These are phyloP conservation scores for Annulohypoxylon maeteangense DNA, from an alignment of 495 filamentous ascomycete genomes.

Conservation along the genomic window DNA sequence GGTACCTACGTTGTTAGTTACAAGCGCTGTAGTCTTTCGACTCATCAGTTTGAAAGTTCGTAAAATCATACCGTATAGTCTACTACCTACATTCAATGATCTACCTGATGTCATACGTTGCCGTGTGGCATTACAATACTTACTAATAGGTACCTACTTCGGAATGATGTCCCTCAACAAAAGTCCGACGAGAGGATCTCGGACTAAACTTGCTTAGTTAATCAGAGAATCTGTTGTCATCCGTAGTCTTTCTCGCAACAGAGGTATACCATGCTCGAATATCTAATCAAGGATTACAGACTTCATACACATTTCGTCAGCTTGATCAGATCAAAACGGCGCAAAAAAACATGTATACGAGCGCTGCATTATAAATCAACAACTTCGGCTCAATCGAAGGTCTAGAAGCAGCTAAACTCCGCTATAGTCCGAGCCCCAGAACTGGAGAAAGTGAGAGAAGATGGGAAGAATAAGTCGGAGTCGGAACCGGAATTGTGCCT, in stretches of 20 bases:
- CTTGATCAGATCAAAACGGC: neutral
- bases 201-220: neutral
- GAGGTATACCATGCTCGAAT: neutral
- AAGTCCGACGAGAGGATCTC: neutral
- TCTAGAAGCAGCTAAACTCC: slow-evolving; percentile 26
- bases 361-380: slow-evolving; percentile 31
- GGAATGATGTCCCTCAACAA: neutral
- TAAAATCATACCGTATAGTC: too few species aligned
- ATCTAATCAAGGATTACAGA: neutral
- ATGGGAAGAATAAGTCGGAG: neutral
- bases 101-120: neutral
- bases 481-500: neutral
- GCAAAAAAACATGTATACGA: neutral
- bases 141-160: neutral
- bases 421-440: slow-evolving; percentile 9
- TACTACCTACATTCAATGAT: too few species aligned
- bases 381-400: neutral
- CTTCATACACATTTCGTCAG: neutral
- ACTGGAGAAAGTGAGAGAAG: too few species aligned
- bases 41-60: too few species aligned
- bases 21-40: too few species aligned
- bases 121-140: neutral
- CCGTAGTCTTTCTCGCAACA: slow-evolving; percentile 22
- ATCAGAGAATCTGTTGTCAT: slow-evolving; percentile 29
- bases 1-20: too few species aligned